Percentiles rank a stretch among this genome's conserved stretches.
Conservation (phyloP, 2,329 filamentous ascomycete species). For the Berkeleyomyces basicola region DNA sequence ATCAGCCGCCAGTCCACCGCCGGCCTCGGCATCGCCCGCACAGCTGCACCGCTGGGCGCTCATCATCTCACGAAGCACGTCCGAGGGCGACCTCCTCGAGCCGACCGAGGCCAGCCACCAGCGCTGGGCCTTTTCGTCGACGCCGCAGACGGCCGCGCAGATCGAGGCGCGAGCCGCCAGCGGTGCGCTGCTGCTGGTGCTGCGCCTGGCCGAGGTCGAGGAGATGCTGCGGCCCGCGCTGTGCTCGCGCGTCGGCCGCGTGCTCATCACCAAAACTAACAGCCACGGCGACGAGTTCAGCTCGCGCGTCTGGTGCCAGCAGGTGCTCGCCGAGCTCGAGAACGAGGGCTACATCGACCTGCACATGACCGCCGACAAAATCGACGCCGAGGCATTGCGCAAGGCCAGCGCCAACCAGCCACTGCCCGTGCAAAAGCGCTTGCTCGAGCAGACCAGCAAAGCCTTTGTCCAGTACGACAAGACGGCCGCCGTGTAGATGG, state of each 20-base stretch:
- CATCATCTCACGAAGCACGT: background rate
- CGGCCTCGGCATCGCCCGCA: background rate
- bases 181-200: background rate
- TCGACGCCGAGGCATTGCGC: conserved; percentile 1
- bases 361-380: background rate
- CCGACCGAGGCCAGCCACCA: background rate
- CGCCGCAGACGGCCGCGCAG: background rate
- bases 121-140: conserved; percentile 4
- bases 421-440: background rate
- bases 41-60: background rate
- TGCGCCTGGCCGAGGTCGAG: conserved; percentile 9
- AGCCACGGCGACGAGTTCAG: conserved; percentile 8
- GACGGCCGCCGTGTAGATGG: too few relatives aligned
- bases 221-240: conserved; percentile 4
- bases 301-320: conserved; percentile 12
- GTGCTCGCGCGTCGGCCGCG: conserved; percentile 1
- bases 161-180: background rate
- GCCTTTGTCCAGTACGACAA: background rate
- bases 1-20: background rate
- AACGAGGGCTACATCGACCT: conserved; percentile 14
- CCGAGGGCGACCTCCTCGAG: conserved; percentile 3
- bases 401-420: background rate
- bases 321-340: conserved; percentile 13
- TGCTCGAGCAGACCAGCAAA: conserved; percentile 3
- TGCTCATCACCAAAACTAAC: conserved; percentile 6